phyloP scores from a whole-genome alignment of 352 stramenopile genomes.

The Phytophthora pinifolia region DNA sequence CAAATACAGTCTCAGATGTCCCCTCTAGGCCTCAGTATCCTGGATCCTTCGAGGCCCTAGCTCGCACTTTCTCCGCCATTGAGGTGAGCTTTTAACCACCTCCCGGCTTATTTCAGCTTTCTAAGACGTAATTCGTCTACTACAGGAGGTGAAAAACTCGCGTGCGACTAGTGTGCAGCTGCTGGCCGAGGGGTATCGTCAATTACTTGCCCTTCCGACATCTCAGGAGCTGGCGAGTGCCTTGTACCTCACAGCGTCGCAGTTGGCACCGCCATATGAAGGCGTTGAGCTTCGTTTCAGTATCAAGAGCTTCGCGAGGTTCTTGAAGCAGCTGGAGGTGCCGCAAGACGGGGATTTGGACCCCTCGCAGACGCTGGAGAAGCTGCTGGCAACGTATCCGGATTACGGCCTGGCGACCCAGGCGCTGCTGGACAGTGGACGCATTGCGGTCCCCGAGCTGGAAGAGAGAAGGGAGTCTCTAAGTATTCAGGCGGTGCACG shows the following conservation, averaged over 20 bases:
- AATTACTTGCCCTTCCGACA: constrained; percentile 36
- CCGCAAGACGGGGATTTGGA: constrained; percentile 6
- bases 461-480: constrained; percentile 22
- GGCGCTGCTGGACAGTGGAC: constrained; percentile 40
- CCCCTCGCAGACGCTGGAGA: constrained; percentile 25
- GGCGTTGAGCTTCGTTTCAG: constrained; percentile 77
- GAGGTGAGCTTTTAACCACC: constrained; percentile 34
- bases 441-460: constrained; percentile 19
- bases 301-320: constrained; percentile 56
- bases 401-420: constrained; percentile 60
- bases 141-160: constrained; percentile 53
- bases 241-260: constrained; percentile 68
- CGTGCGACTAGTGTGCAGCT: constrained; percentile 50
- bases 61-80: constrained; percentile 49
- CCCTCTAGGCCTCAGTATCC: constrained; percentile 4
- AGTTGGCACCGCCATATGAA: constrained; percentile 70
- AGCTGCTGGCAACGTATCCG: constrained; percentile 39
- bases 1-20: not conserved
- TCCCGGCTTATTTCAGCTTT: not conserved
- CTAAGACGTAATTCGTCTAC: not conserved
- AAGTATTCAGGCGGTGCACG: constrained; percentile 52
- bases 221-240: constrained; percentile 44
- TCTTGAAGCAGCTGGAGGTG: constrained; percentile 47
- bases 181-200: constrained; percentile 45
- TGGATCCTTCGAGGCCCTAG: constrained; percentile 44